A percentile compares a stretch with the other conserved stretches of the same genome.
phyloP scores from a whole-genome alignment of 345 rosid species.

The Citrus cavaleriei region DNA sequence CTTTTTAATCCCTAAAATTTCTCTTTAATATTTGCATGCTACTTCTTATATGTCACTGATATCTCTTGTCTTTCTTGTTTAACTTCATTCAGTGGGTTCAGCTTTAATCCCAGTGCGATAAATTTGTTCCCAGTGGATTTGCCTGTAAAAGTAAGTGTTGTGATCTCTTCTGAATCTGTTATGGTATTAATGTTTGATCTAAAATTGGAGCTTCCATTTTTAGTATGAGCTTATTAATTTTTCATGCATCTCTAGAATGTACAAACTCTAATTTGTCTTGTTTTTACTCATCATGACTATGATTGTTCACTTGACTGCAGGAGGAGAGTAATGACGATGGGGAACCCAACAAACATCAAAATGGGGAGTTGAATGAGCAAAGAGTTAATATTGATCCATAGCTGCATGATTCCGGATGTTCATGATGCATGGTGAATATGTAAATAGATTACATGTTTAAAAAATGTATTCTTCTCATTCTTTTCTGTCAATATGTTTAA shows the following conservation, averaged over 20 bases:
- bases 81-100: conserved; percentile 53
- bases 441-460: conserved; percentile 22
- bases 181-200: background rate
- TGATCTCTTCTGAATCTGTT: background rate
- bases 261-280: background rate
- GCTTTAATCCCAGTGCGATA: conserved; percentile 64
- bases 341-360: conserved; percentile 24
- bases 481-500: conserved; percentile 43
- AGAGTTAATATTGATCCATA: conserved; percentile 31
- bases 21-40: background rate
- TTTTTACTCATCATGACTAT: background rate
- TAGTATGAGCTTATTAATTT: background rate
- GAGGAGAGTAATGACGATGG: conserved; percentile 23
- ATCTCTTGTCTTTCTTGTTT: background rate
- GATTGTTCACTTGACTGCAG: conserved; percentile 20
- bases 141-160: conserved; percentile 52
- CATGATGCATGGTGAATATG: conserved; percentile 18
- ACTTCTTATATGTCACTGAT: background rate
- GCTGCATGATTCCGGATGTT: background rate
- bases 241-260: background rate
- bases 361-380: conserved; percentile 26
- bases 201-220: background rate
- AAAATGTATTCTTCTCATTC: conserved; percentile 38
- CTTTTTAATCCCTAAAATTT: background rate
- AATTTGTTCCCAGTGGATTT: conserved; percentile 65